phyloP scores from a whole-genome alignment of 2,329 filamentous ascomycete genomes.

The Cordyceps cateniannulata region DNA sequence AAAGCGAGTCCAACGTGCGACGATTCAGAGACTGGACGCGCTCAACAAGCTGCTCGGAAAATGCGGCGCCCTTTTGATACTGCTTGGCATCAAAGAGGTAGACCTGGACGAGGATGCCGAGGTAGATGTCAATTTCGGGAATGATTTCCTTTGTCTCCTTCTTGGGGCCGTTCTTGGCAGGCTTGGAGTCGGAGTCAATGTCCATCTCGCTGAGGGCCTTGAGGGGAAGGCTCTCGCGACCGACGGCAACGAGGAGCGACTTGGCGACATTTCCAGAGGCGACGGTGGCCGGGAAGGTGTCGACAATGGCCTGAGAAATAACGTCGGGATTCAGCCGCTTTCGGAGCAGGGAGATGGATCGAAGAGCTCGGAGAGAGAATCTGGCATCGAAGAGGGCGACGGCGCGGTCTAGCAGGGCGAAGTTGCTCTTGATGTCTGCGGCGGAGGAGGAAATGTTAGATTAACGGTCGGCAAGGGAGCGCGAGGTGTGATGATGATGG shows the following conservation, averaged over 20 bases:
- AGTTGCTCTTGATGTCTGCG: conserved; percentile 90
- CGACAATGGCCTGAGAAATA: conserved; percentile 70
- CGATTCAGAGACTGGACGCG: conserved; percentile 86
- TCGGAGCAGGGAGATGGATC: conserved; percentile 91
- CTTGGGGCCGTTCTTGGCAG: conserved; percentile 50
- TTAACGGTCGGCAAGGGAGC: conserved; percentile 17
- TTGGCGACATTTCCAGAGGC: conserved; percentile 60
- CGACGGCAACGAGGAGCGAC: conserved; percentile 63
- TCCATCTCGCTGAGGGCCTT: conserved; percentile 63
- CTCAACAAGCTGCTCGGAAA: conserved; percentile 77
- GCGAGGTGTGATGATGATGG: background rate
- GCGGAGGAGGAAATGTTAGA: background rate
- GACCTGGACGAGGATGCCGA: conserved; percentile 81
- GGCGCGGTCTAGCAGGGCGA: conserved; percentile 82
- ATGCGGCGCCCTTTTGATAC: conserved; percentile 71
- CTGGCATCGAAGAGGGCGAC: conserved; percentile 89
- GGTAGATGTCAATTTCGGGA: conserved; percentile 82
- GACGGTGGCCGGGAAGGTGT: conserved; percentile 63
- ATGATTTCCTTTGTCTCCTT: conserved; percentile 70
- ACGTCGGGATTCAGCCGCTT: conserved; percentile 83
- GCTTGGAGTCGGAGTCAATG: conserved; percentile 55
- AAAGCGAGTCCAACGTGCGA: conserved; percentile 86
- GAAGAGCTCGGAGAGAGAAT: conserved; percentile 88
- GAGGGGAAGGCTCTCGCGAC: conserved; percentile 58
- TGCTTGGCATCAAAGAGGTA: conserved; percentile 81